Percentiles rank a stretch among this genome's conserved stretches.
Conservation (phyloP, 352 stramenopile species). For the Pilasporangium apinafurcum region DNA sequence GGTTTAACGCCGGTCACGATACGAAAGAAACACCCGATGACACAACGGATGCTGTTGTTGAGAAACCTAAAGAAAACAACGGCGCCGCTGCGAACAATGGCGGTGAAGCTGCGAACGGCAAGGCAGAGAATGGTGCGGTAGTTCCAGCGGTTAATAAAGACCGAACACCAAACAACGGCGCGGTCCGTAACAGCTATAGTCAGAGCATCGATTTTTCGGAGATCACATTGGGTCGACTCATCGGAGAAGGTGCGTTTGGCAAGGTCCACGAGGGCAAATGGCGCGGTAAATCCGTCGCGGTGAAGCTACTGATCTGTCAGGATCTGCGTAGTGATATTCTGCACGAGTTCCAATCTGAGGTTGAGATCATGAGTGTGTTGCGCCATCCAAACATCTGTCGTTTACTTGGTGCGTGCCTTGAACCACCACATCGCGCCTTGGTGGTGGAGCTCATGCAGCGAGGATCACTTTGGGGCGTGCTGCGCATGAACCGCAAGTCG, state of each 20-base stretch:
- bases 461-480: conserved; percentile 89
- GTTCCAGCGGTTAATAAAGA: not conserved
- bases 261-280: conserved; percentile 69
- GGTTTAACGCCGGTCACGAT: conserved; percentile 53
- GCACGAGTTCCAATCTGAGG: conserved; percentile 61
- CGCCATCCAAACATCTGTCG: conserved; percentile 95
- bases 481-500: conserved; percentile 60
- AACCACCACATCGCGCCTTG: conserved; percentile 91
- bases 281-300: conserved; percentile 53
- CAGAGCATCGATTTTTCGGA: conserved; percentile 61
- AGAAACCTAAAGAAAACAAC: too few relatives aligned
- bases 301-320: conserved; percentile 66
- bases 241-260: conserved; percentile 60
- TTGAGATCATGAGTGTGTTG: conserved; percentile 81
- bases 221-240: conserved; percentile 50
- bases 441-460: conserved; percentile 91
- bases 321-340: conserved; percentile 55
- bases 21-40: conserved; percentile 15
- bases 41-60: too few relatives aligned
- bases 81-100: too few relatives aligned
- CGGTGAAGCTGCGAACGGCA: too few relatives aligned
- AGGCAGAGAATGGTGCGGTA: conserved; percentile 1
- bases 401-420: conserved; percentile 91
- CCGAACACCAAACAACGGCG: not conserved
- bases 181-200: conserved; percentile 16